phyloP scores from a whole-genome alignment of 2,329 filamentous ascomycete species.

The Botrytis aclada region DNA sequence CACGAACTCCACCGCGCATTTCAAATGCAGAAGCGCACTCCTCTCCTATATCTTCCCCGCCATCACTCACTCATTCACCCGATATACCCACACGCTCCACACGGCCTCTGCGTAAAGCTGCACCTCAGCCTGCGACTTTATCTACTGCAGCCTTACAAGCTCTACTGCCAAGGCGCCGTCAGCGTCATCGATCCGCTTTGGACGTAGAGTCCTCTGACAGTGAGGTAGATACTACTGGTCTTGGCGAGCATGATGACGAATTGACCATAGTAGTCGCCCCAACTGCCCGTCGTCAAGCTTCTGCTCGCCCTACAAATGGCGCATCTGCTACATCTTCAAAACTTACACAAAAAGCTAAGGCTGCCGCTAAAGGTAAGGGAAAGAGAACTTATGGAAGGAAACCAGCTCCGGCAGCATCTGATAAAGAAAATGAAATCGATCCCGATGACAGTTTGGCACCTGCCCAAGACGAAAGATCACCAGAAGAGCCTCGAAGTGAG shows the following conservation, averaged over 20 bases:
- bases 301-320: conserved; percentile 24
- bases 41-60: conserved; percentile 53
- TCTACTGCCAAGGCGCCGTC: conserved; percentile 38
- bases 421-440: conserved; percentile 55
- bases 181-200: conserved; percentile 37
- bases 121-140: conserved; percentile 30
- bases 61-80: conserved; percentile 64
- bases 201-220: conserved; percentile 44
- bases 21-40: conserved; percentile 25
- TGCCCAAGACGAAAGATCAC: conserved; percentile 44
- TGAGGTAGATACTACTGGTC: conserved; percentile 48
- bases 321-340: not conserved
- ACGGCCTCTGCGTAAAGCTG: conserved; percentile 18
- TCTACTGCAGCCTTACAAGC: conserved; percentile 41
- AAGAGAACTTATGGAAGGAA: conserved; percentile 45
- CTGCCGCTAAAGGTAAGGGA: conserved; percentile 29
- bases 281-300: conserved; percentile 34
- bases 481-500: conserved; percentile 28
- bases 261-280: conserved; percentile 45
- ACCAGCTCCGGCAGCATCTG: conserved; percentile 44
- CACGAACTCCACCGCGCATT: conserved; percentile 31
- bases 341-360: conserved; percentile 18
- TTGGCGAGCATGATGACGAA: conserved; percentile 55
- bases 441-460: conserved; percentile 44
- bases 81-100: conserved; percentile 40